phyloP scores from a whole-genome alignment of 345 rosid species.

The Angophora floribunda region DNA sequence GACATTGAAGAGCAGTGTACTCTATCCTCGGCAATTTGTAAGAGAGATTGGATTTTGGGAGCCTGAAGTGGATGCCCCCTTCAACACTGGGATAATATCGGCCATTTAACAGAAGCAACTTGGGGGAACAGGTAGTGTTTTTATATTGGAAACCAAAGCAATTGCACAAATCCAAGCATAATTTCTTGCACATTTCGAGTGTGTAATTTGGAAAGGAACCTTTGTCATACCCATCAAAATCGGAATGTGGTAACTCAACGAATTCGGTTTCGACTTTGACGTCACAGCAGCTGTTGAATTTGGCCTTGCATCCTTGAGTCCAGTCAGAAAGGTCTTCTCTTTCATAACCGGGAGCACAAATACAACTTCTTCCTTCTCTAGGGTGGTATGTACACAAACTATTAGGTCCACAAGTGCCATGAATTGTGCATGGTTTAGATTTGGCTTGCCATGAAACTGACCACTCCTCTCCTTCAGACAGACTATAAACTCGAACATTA shows the following conservation, averaged over 20 bases:
- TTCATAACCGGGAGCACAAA: not conserved
- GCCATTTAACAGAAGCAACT: not conserved
- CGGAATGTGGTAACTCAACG: not conserved
- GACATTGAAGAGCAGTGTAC: too few relatives aligned
- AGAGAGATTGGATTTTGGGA: too few relatives aligned
- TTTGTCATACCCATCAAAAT: not conserved
- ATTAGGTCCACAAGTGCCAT: not conserved
- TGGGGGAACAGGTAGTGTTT: not conserved
- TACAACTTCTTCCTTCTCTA: not conserved
- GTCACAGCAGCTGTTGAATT: not conserved
- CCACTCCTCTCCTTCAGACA: not conserved
- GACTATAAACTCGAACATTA: too few relatives aligned
- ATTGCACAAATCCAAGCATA: not conserved
- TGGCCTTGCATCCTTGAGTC: not conserved
- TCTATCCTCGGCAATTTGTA: too few relatives aligned
- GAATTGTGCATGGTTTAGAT: not conserved
- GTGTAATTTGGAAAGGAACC: accelerated
- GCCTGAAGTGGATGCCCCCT: not conserved
- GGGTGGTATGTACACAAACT: not conserved
- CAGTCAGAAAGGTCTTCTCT: not conserved
- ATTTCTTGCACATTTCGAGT: not conserved
- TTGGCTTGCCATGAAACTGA: not conserved
- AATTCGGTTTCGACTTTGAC: not conserved
- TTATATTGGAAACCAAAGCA: not conserved
- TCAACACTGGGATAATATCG: accelerated